These are phyloP conservation scores for Agapanthus africanus DNA, from an alignment of 106 monocot genomes.

Conservation along the genomic window DNA sequence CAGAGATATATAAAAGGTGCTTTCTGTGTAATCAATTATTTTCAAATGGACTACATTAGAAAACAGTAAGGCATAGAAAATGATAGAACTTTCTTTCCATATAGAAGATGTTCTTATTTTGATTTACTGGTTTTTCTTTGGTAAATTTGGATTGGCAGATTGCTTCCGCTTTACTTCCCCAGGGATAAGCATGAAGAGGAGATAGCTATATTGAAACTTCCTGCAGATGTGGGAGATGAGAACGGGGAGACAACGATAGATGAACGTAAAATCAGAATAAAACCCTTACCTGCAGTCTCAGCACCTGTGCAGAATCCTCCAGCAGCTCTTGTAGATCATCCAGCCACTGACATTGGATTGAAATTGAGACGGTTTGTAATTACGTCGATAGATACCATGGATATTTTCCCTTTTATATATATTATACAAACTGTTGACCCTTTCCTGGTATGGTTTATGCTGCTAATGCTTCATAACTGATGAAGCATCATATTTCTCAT, in stretches of 20 bases:
- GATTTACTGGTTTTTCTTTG: background rate
- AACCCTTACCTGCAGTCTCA: slow-evolving; percentile 67
- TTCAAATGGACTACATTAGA: background rate
- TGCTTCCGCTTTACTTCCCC: slow-evolving; percentile 97
- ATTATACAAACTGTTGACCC: no score
- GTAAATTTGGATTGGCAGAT: slow-evolving; percentile 35
- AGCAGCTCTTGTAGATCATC: slow-evolving; percentile 33
- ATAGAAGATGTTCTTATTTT: slow-evolving; percentile 1
- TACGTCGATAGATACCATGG: no score
- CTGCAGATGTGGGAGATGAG: slow-evolving; percentile 99
- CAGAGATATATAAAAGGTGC: slow-evolving; percentile 98
- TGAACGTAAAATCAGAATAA: slow-evolving; percentile 98
- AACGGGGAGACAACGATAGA: slow-evolving; percentile 97
- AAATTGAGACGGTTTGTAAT: slow-evolving; percentile 45
- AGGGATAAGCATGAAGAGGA: slow-evolving; percentile 98
- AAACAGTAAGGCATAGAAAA: background rate
- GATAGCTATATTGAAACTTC: slow-evolving; percentile 86
- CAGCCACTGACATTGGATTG: slow-evolving; percentile 59
- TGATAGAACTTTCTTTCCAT: background rate
- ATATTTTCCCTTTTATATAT: no score
- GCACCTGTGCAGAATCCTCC: slow-evolving; percentile 12
- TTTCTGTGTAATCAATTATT: no score
- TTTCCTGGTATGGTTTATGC: no score
- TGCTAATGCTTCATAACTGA: no score
- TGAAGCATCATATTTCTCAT: no score